phyloP scores from a whole-genome alignment of 331 rosid species.

The Spiraea crenata region DNA sequence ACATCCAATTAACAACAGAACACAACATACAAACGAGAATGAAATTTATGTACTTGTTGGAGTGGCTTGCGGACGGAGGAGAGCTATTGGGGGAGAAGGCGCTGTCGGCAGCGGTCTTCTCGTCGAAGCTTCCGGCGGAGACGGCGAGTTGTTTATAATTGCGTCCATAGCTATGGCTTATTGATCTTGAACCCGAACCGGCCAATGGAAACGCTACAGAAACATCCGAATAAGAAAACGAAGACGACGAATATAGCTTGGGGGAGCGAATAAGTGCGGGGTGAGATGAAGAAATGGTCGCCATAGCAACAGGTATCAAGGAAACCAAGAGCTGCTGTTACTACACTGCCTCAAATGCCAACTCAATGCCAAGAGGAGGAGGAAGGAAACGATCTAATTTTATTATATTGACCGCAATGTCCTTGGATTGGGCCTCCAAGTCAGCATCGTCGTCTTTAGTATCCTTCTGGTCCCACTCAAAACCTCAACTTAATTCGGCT shows the following conservation, averaged over 20 bases:
- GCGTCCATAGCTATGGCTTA: neutral
- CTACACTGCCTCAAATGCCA: no score
- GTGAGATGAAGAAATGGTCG: slow-evolving; percentile 20
- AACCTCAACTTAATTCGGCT: no score
- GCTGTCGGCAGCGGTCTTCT: slow-evolving; percentile 6
- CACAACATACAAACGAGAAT: neutral
- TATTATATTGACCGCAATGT: neutral
- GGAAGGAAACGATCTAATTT: no score
- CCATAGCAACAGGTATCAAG: neutral
- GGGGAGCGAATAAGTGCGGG: neutral
- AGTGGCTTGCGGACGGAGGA: slow-evolving; percentile 28
- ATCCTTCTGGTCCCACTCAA: no score
- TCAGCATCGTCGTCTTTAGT: neutral
- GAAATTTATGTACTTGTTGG: slow-evolving; percentile 36
- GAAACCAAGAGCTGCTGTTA: no score
- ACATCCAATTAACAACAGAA: no score
- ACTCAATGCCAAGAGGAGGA: no score
- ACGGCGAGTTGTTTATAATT: slow-evolving; percentile 18
- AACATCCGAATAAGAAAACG: neutral
- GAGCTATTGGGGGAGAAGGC: slow-evolving; percentile 27
- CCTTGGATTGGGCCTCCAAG: neutral
- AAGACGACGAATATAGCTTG: neutral
- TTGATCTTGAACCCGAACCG: neutral
- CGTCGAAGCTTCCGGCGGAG: slow-evolving; percentile 26
- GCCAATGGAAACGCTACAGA: neutral